phyloP scores from a whole-genome alignment of 176 grass and related monocot species.

The Canna indica region DNA sequence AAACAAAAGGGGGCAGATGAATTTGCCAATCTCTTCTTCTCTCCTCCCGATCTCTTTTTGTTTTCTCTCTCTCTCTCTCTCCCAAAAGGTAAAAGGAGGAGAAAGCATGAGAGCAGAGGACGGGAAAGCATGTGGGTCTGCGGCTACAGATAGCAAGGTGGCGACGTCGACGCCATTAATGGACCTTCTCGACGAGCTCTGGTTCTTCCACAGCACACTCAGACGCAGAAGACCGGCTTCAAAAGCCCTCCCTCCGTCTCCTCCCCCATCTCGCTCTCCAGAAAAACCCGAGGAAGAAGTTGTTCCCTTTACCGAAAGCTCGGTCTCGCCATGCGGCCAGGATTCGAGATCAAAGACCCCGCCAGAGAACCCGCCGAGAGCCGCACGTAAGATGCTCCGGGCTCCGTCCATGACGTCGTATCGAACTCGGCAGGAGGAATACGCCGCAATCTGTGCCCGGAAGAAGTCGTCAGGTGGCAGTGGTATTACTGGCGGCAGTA shows the following conservation, averaged over 20 bases:
- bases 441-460: background rate
- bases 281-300: background rate
- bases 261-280: background rate
- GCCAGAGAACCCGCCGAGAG: background rate
- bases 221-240: background rate
- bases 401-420: constrained; percentile 40
- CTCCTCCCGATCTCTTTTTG: background rate
- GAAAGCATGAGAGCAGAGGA: background rate
- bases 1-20: background rate
- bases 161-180: constrained; percentile 13
- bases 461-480: background rate
- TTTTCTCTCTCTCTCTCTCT: background rate
- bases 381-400: constrained; percentile 10
- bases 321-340: constrained; percentile 12
- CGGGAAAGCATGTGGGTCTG: background rate
- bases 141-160: background rate
- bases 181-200: constrained; percentile 61
- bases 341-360: background rate
- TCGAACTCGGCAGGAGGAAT: background rate
- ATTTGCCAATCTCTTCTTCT: background rate
- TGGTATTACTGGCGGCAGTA: no score
- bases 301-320: background rate
- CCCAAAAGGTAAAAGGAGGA: background rate
- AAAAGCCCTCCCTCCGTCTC: background rate
- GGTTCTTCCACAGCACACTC: constrained; percentile 82